These are phyloP conservation scores for Colletotrichum sansevieriae DNA, from an alignment of 2,329 filamentous ascomycete species.

Conservation along the genomic window DNA sequence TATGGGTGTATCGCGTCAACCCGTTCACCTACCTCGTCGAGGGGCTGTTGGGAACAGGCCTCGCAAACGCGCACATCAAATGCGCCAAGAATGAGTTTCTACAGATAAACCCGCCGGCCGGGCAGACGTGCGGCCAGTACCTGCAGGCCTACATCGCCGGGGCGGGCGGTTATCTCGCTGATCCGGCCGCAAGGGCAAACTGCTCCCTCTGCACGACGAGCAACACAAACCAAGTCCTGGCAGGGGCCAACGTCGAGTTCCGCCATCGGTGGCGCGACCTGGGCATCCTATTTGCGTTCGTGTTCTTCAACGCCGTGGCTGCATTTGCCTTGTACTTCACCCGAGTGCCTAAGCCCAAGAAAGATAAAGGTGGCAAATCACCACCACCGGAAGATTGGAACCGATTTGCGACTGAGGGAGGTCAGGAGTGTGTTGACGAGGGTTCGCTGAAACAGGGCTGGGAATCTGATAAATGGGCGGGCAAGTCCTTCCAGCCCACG, in stretches of 20 bases:
- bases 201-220: conserved; percentile 34
- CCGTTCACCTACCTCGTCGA: conserved; percentile 82
- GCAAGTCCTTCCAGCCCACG: neutral
- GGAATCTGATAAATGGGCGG: neutral
- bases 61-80: conserved; percentile 70
- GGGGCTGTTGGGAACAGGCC: conserved; percentile 72
- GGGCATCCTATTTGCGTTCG: conserved; percentile 67
- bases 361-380: conserved; percentile 35
- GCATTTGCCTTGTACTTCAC: conserved; percentile 68
- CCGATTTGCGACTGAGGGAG: neutral
- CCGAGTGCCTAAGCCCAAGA: conserved; percentile 57
- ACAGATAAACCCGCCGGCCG: conserved; percentile 68
- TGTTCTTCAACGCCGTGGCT: conserved; percentile 66
- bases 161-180: conserved; percentile 62
- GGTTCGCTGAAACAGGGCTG: neutral
- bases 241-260: conserved; percentile 57
- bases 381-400: neutral
- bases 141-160: conserved; percentile 59
- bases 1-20: conserved; percentile 80
- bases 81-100: conserved; percentile 77
- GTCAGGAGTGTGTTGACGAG: neutral
- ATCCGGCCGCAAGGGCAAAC: conserved; percentile 53
- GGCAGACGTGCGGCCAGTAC: conserved; percentile 69
- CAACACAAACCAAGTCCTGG: conserved; percentile 35
- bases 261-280: conserved; percentile 68